Evolutionary conservation across 768 basidiomycete species (phyloP), one percentile per base, ranked within the genome.

Genomic region (Rhizopogon vinicolor): DNA sequence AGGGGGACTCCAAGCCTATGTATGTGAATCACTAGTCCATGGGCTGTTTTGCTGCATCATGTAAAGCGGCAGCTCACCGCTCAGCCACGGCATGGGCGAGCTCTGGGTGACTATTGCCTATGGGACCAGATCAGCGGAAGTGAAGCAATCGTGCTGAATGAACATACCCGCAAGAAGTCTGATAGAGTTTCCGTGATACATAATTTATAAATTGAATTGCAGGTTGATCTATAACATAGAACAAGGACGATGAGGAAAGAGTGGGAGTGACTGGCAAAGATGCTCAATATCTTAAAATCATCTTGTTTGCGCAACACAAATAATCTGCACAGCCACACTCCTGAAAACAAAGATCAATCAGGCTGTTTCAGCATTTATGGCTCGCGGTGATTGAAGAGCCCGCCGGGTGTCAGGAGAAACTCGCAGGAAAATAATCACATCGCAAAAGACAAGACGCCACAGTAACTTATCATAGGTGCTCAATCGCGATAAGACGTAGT

Each of bases 41-140:
- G 74, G 76, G 75, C 70, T 62, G 67, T 58, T 63, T 58, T 44
- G 60, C 56, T 56, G 61, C 58, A 58, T 56, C 43, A 67, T 66
- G 72, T 63, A 68, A 74, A 75, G 75, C 74, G 73, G 76, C 76
- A 75, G 81, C 95, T 87, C 82, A 97, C 96, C 93, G 88, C 82
- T 97, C 93, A 67, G 93, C 91, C 74, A 99, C 93, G 58, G 86
- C 80, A 67, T 89, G 83, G 73, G 96, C 96, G 78, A 99, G 89
- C 82, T 95, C 91, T 66, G 93, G 93, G 77, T 99, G 97, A 72
- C 92, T 94, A 75, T 95, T 96, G 70, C 96, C 95, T 97, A 74
- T 12, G 52, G n/a, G 57, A 55, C 35, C 14, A 41, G 54, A 54
- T 56, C 57, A 59, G 67, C 58, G 45, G 19, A 28, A 44, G 14